Evolutionary conservation across 805 yeast species (phyloP), one percentile per base, ranked within the genome.

Genomic region (Ogataea pignaliae): DNA sequence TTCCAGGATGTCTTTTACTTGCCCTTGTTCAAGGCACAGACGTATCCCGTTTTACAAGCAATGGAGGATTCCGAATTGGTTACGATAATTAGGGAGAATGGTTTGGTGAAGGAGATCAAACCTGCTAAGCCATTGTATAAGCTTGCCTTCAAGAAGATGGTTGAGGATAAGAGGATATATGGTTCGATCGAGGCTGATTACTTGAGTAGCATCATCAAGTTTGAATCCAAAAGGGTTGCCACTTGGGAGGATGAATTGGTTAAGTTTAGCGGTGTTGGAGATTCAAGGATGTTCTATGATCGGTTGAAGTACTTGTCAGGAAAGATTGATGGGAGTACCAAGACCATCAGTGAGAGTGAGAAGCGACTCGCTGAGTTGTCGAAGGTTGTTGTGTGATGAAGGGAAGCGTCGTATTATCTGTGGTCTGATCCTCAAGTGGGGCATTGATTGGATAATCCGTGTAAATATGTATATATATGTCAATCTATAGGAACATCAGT

Each of bases 111-210:
- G 37, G 74, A 75, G 7, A 76, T 93, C 15, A 64, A 67, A 16
- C 88, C 96, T 1, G 95, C 96, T 0, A 82, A 89, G 55, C 98
- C 99, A 2, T 67, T 93, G 17, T 89, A 71, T 62, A 73, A 75
- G 45, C 86, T 90, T 0, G 96, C 98, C 0, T 93, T 91, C 66
- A 56, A 70, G 44, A 75, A 76, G 46, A 70, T 93, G 57, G 73
- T 81, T 3, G 52, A 70, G 2, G 90, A 89, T 58, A 55, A 68
- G 13, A 70, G 72, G 14, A 64, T 85, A 7, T 75, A 71, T 44
- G 78, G 78, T 18, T 70, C 79, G 11, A 72, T 87, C 60, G 95
- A 88, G 60, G 71, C 83, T 2, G 73, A 78, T 18, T 80, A 82
- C 49, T 64, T 83, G 42, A 65, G 71, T 38, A 71, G 71, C 35